These are phyloP conservation scores for Solanum ossicruentum DNA, from an alignment of 257 asterid genomes.

Conservation along the genomic window DNA sequence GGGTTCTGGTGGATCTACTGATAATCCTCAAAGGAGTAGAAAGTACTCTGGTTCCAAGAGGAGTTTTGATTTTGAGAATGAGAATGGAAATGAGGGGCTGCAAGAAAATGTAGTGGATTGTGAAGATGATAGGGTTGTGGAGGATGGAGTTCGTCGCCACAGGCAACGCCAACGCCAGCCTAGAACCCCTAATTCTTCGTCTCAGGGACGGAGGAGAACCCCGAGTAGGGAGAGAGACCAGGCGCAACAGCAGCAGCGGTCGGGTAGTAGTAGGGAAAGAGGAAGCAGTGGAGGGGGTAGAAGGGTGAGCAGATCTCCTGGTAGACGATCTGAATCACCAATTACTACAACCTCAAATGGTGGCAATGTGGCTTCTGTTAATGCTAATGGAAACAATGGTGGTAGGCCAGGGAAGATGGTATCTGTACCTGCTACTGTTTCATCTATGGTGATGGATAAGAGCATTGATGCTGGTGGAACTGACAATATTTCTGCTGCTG, in stretches of 20 bases:
- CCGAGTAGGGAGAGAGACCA: conserved; percentile 86
- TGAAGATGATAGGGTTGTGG: conserved; percentile 28
- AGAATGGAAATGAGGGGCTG: conserved; percentile 16
- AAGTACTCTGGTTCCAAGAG: conserved; percentile 90
- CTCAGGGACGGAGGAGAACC: conserved; percentile 75
- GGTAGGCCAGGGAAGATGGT: conserved; percentile 82
- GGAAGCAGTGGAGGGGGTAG: conserved; percentile 38
- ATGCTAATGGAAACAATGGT: conserved; percentile 9
- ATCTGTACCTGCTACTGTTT: conserved; percentile 78
- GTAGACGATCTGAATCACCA: conserved; percentile 91
- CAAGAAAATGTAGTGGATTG: conserved; percentile 12
- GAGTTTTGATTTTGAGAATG: conserved; percentile 81
- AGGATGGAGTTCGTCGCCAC: conserved; percentile 39
- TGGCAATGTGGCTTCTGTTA: conserved; percentile 8
- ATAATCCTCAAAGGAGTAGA: conserved; percentile 19
- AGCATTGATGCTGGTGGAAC: conserved; percentile 22
- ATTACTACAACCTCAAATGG: conserved; percentile 13
- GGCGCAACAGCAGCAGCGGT: conserved; percentile 31
- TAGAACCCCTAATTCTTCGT: conserved; percentile 20
- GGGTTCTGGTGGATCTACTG: conserved; percentile 22
- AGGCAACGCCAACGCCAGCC: conserved; percentile 48
- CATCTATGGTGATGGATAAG: conserved; percentile 46
- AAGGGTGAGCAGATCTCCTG: conserved; percentile 93
- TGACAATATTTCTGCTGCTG: conserved; percentile 18
- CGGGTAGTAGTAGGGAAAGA: conserved; percentile 69